Evolutionary conservation across 495 filamentous ascomycete species (phyloP), one percentile per base, ranked within the genome.

Genomic region (Penicillium taxi): DNA sequence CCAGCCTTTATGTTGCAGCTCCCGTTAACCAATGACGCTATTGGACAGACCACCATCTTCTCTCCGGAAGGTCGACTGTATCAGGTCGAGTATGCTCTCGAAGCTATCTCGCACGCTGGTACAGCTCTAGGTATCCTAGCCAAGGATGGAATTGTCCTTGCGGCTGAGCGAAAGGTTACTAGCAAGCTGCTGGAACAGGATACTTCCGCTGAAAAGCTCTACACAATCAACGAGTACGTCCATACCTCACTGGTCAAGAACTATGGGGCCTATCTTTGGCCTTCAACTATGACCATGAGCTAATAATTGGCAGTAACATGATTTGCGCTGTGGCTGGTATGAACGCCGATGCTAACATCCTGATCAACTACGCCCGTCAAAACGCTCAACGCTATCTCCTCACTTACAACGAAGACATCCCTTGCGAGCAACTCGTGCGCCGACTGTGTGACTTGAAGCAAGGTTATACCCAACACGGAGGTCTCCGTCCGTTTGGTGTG

Each of bases 341-440:
- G 91, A 96, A 87, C 32, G 89, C 91, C 57, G 91, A 98, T 61
- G 91, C 91, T 49, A 98, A 98, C 72, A 98, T 98, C 66, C 82
- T 98, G 51, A 96, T 98, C 81, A 96, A 96, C 75, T 95, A 86
- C 67, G 91, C 91, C 64, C 88, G 91, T 44, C 86, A 94, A 77
- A 81, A 82, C 53, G 93, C 91, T 41, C 91, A 99, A 67, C 78
- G 80, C 45, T 96, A 96, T 65, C 91, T 99, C 58, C 78, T 91
- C 39, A 99, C 91, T 43, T 99, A 96, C 78, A 94, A 95, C 73
- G 86, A 94, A 78, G 91, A 99, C 55, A 99, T 99, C 52, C 91
- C 91, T 39, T 99, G 91, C 69, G 91, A 96, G 60, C 91, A 96
- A 68, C 86, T 99, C 21, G 91, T 99, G 37, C 86, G 91, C 50